Evolutionary conservation across 106 monocot species (phyloP).

Genomic region (Dioscorea alata): DNA sequence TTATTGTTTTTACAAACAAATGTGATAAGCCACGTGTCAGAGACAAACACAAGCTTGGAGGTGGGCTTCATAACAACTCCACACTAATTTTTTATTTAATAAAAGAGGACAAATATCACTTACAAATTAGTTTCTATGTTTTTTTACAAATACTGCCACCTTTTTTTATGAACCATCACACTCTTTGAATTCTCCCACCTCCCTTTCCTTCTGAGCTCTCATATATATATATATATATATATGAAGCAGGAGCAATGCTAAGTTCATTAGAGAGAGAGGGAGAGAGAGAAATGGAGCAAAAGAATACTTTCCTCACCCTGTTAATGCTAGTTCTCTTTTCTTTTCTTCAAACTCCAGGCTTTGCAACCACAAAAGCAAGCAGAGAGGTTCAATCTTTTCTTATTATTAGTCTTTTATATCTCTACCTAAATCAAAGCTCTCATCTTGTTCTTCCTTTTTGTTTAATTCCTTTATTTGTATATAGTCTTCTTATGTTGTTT

Average conservation of each 20-base stretch:
- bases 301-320: background rate
- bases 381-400: background rate
- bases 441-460: background rate
- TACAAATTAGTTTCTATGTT: too few species aligned
- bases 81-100: too few species aligned
- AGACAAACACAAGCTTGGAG: too few species aligned
- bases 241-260: background rate
- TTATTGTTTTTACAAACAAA: too few species aligned
- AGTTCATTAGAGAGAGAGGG: background rate
- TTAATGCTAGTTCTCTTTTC: constrained; percentile 1
- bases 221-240: too few species aligned
- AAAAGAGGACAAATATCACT: too few species aligned
- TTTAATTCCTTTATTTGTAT: background rate
- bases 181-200: background rate
- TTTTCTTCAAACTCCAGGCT: constrained; percentile 8
- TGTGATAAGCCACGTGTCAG: too few species aligned
- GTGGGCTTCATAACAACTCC: too few species aligned
- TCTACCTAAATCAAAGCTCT: too few species aligned
- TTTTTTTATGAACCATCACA: too few species aligned
- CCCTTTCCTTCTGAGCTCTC: background rate
- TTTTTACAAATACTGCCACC: too few species aligned
- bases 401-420: too few species aligned
- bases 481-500: constrained; percentile 57
- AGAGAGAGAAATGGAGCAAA: constrained; percentile 3
- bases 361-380: constrained; percentile 28